Percentiles rank a stretch among this genome's conserved stretches.
Conservation (phyloP, 306 rosid genomes). For the Alnus rubra region DNA sequence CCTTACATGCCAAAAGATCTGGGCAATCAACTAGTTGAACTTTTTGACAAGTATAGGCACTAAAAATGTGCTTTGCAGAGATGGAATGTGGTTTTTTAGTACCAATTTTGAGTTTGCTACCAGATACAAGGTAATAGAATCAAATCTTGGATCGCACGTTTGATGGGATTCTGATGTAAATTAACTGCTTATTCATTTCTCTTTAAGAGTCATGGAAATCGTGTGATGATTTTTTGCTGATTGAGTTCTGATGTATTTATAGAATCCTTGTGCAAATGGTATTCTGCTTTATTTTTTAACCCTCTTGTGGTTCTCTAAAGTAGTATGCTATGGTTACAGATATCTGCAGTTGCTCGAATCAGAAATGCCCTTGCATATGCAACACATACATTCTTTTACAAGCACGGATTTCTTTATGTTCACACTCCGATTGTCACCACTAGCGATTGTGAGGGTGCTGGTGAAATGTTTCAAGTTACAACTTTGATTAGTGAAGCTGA, state of each 20-base stretch:
- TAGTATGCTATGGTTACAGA: conserved; percentile 41
- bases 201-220: background rate
- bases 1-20: background rate
- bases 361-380: conserved; percentile 87
- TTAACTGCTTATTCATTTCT: background rate
- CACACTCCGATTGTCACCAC: conserved; percentile 96
- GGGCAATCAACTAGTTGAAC: background rate
- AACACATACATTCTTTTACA: conserved; percentile 76
- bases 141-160: background rate
- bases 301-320: background rate
- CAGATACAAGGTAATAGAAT: background rate
- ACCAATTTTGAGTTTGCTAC: background rate
- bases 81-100: background rate
- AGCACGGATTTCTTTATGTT: conserved; percentile 78
- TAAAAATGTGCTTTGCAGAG: background rate
- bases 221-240: background rate
- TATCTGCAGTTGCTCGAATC: conserved; percentile 85
- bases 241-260: background rate
- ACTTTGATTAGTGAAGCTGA: conserved; percentile 83
- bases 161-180: background rate
- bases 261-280: background rate
- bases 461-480: conserved; percentile 99
- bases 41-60: too few species aligned
- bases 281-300: background rate
- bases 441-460: conserved; percentile 99